A percentile compares a stretch with the other conserved stretches of the same genome.
Evolutionary conservation across 352 stramenopile genomes (phyloP).

Genomic region (Thraustochytrium striatum): DNA sequence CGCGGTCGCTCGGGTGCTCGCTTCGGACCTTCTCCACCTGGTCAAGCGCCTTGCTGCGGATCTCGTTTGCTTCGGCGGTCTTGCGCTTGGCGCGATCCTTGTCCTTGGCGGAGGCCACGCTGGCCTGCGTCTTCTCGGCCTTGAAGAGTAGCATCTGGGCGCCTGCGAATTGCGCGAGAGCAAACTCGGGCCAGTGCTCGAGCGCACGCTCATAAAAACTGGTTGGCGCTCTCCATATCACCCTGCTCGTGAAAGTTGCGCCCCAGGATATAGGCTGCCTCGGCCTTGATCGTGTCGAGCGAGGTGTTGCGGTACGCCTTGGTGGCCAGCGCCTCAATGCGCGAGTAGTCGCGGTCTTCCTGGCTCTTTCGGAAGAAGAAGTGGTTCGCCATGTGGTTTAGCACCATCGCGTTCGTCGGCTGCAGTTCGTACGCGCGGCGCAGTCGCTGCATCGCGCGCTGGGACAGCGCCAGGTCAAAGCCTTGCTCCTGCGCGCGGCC

Average conservation of each 20-base stretch:
- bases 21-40: constrained; percentile 21
- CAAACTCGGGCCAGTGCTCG: neutral
- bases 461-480: constrained; percentile 21
- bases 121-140: neutral
- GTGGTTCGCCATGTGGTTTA: constrained; percentile 42
- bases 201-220: constrained; percentile 36
- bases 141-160: constrained; percentile 30
- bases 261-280: constrained; percentile 26
- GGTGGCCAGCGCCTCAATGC: constrained; percentile 18
- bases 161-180: constrained; percentile 17
- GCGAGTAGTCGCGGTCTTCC: neutral
- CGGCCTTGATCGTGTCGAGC: neutral
- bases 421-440: constrained; percentile 34
- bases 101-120: neutral
- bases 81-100: neutral
- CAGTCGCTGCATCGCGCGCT: constrained; percentile 44
- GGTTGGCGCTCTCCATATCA: neutral
- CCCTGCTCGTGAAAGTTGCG: constrained; percentile 38
- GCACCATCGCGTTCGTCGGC: constrained; percentile 21
- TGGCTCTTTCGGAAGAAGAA: constrained; percentile 43
- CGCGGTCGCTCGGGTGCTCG: constrained; percentile 18
- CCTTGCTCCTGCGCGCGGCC: constrained; percentile 10
- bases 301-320: constrained; percentile 15
- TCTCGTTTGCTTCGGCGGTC: neutral
- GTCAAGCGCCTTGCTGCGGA: constrained; percentile 1